Percentiles rank a stretch among this genome's conserved stretches.
Evolutionary conservation across 345 rosid genomes (phyloP).

Genomic region (Kandelia obovata): DNA sequence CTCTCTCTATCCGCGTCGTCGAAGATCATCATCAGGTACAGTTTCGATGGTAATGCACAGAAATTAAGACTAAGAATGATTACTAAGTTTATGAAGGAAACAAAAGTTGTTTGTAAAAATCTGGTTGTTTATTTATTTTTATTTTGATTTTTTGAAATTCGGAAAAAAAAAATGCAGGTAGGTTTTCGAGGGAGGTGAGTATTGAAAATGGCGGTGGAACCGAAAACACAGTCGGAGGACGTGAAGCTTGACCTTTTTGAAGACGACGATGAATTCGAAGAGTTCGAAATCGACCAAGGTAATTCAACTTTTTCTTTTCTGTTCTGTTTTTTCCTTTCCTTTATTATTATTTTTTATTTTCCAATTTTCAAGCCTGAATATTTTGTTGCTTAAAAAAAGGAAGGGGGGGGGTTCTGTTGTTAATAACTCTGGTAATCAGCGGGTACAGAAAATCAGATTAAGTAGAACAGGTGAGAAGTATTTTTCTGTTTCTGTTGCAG

Average conservation of each 20-base stretch:
- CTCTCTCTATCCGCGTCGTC: no score
- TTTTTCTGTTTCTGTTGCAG: no score
- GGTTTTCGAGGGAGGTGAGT: background rate
- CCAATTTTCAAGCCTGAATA: background rate
- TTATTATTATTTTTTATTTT: background rate
- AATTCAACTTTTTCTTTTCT: background rate
- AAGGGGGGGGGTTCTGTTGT: no score
- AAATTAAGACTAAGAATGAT: no score
- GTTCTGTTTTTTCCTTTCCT: background rate
- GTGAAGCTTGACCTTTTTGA: conserved; percentile 89
- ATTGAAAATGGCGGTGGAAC: conserved; percentile 52
- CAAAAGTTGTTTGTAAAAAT: no score
- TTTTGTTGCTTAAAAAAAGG: background rate
- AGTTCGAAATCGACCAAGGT: conserved; percentile 69
- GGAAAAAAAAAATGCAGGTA: no score
- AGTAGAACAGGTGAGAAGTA: no score
- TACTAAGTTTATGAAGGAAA: no score
- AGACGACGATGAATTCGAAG: conserved; percentile 95
- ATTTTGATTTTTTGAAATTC: background rate
- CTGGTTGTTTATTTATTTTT: no score
- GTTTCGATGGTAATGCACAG: background rate
- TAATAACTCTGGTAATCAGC: no score
- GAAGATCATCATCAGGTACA: background rate
- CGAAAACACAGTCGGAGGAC: conserved; percentile 49
- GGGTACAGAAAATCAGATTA: no score